Percentiles rank a stretch among this genome's conserved stretches.
Evolutionary conservation across 2,329 filamentous ascomycete species (phyloP).

Genomic region (Calonectria pseudoreteaudii): DNA sequence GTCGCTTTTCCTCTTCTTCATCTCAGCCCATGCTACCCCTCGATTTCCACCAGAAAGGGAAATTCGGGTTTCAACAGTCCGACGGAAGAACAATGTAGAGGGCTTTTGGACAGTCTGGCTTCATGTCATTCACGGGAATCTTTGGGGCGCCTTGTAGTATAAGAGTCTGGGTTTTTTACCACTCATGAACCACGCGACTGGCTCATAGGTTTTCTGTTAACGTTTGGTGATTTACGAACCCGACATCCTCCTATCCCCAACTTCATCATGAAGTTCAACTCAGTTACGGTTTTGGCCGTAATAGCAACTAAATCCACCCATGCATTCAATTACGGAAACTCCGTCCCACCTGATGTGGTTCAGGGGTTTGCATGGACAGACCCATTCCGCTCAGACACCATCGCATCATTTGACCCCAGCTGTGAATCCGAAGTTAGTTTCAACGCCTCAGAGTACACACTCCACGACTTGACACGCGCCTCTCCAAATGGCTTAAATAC

Average conservation of each 20-base stretch:
- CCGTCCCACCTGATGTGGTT: conserved; percentile 48
- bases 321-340: conserved; percentile 43
- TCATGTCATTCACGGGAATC: neutral
- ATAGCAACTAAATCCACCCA: conserved; percentile 36
- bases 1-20: neutral
- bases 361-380: conserved; percentile 56
- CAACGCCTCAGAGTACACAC: conserved; percentile 54
- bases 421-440: conserved; percentile 53
- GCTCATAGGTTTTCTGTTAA: no score
- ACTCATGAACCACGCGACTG: neutral
- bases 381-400: conserved; percentile 49
- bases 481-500: conserved; percentile 53
- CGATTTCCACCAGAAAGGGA: conserved; percentile 37
- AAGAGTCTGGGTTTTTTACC: neutral
- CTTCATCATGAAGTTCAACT: conserved; percentile 39
- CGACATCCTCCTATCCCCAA: neutral
- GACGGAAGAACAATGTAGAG: conserved; percentile 42
- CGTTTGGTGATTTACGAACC: neutral
- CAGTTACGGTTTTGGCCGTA: conserved; percentile 17
- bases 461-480: conserved; percentile 54
- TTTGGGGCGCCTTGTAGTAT: neutral
- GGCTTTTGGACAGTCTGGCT: conserved; percentile 10
- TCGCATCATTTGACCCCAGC: conserved; percentile 46
- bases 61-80: conserved; percentile 41
- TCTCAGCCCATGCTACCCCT: neutral